Evolutionary conservation across 2,329 filamentous ascomycete genomes (phyloP).

Genomic region (Alternaria brassicicola): DNA sequence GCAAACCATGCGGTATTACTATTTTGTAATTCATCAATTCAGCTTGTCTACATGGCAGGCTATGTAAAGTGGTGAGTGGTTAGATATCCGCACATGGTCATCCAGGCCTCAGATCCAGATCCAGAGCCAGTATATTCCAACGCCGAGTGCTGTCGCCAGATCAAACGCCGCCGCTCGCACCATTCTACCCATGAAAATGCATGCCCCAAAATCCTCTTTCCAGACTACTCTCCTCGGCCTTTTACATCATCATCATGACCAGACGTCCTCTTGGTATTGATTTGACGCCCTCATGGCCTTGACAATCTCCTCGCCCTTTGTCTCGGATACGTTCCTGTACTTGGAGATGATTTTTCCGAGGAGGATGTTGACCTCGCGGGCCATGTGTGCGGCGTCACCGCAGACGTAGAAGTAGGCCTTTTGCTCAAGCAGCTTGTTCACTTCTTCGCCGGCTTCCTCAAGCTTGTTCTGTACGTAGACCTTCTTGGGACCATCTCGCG

Average conservation of each 20-base stretch:
- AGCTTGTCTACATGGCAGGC: not conserved
- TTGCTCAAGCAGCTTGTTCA: conserved; percentile 86
- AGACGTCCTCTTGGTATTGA: conserved; percentile 88
- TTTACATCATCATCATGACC: conserved; percentile 57
- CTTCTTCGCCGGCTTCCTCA: conserved; percentile 78
- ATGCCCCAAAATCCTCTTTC: conserved; percentile 14
- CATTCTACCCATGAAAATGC: conserved; percentile 40
- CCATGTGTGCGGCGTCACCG: conserved; percentile 97
- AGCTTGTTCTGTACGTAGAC: conserved; percentile 96
- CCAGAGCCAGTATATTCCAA: not conserved
- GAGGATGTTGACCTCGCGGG: conserved; percentile 87
- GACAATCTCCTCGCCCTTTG: conserved; percentile 93
- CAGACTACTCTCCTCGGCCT: not conserved
- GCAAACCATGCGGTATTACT: not conserved
- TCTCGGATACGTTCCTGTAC: conserved; percentile 78
- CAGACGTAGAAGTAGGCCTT: conserved; percentile 97
- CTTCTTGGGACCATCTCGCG: conserved; percentile 84
- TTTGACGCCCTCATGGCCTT: conserved; percentile 95
- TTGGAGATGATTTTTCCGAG: conserved; percentile 85
- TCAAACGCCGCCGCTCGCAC: conserved; percentile 32
- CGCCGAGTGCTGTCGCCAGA: conserved; percentile 3
- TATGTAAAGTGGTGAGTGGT: conserved; percentile 2
- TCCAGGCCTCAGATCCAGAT: conserved; percentile 7
- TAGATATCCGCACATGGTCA: not conserved
- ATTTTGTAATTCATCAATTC: conserved; percentile 1